Evolutionary conservation across 257 asterid species (phyloP).

Genomic region (Ophiorrhiza pumila): DNA sequence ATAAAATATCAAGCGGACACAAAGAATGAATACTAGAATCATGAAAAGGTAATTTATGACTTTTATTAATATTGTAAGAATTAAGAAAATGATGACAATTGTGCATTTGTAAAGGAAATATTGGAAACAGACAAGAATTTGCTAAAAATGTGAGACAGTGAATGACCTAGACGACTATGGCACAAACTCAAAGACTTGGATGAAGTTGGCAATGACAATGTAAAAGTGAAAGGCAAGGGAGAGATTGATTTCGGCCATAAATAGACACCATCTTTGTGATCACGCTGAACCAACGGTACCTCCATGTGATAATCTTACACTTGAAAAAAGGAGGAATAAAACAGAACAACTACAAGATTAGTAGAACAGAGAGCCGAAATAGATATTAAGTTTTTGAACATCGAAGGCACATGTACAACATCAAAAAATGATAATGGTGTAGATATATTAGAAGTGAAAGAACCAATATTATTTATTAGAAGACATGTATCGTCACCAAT

Average conservation of each 20-base stretch:
- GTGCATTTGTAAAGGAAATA: neutral
- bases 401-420: conserved; percentile 5
- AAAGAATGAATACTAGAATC: neutral
- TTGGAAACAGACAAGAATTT: neutral
- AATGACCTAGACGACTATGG: conserved; percentile 6
- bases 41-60: conserved; percentile 6
- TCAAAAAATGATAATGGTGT: neutral
- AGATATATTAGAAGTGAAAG: neutral
- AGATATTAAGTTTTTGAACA: neutral
- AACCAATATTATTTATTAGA: neutral
- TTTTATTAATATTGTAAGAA: neutral
- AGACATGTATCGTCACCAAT: conserved; percentile 2
- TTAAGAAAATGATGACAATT: neutral
- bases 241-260: too few relatives aligned
- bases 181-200: neutral
- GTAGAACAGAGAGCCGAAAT: neutral
- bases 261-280: neutral
- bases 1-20: neutral
- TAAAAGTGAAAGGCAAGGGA: neutral
- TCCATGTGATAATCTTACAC: conserved; percentile 6
- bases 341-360: neutral
- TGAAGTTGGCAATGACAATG: neutral
- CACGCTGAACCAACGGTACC: neutral
- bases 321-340: neutral
- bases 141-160: neutral